Percentiles rank a stretch among this genome's conserved stretches.
These are phyloP conservation scores for Phytophthora agathidicida DNA, from an alignment of 352 stramenopile genomes.

Conservation along the genomic window DNA sequence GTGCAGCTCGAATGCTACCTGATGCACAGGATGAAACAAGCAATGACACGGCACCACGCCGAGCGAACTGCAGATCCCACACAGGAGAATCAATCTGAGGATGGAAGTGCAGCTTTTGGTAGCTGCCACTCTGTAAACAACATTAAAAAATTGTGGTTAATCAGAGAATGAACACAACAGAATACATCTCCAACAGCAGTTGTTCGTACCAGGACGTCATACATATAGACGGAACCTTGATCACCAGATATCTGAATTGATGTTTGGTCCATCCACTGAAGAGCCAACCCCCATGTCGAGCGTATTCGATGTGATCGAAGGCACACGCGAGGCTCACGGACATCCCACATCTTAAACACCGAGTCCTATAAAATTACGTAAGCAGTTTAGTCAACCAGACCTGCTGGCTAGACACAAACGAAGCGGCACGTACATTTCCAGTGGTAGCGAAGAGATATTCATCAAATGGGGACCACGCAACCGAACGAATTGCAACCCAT, in stretches of 20 bases:
- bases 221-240: slow-evolving; percentile 81
- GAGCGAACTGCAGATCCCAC: slow-evolving; percentile 79
- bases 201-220: slow-evolving; percentile 80
- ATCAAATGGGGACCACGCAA: slow-evolving; percentile 85
- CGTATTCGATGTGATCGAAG: slow-evolving; percentile 82
- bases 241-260: slow-evolving; percentile 81
- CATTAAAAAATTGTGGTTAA: background rate
- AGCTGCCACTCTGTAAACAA: slow-evolving; percentile 66
- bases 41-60: slow-evolving; percentile 45
- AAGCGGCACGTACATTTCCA: slow-evolving; percentile 79
- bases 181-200: background rate
- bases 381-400: background rate
- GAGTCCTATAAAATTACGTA: slow-evolving; percentile 56
- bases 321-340: slow-evolving; percentile 79
- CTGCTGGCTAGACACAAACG: too few species aligned
- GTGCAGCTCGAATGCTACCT: slow-evolving; percentile 65
- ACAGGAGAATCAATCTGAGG: slow-evolving; percentile 86
- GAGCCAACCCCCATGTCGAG: slow-evolving; percentile 76
- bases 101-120: slow-evolving; percentile 84
- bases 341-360: slow-evolving; percentile 85
- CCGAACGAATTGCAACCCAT: slow-evolving; percentile 80
- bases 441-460: slow-evolving; percentile 85
- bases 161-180: background rate
- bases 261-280: slow-evolving; percentile 83
- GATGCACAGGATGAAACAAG: slow-evolving; percentile 75